Base-by-base conservation (phyloP, 768 basidiomycete genomes). In the Asterophora lycoperdoides region DNA sequence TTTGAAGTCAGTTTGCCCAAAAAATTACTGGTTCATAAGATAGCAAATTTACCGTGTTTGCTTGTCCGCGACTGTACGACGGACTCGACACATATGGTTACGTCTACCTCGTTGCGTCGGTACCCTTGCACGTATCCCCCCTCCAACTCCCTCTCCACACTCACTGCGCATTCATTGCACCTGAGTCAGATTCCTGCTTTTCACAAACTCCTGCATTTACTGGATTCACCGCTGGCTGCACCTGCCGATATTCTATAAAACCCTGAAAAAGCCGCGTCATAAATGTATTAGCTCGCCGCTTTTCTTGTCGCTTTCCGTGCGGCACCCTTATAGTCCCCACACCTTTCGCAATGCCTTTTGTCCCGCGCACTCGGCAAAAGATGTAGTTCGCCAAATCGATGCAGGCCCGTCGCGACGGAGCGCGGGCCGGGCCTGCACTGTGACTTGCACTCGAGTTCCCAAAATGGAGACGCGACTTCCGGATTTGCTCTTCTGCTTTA, bases 231-330 rank as follows among this genome's bases (percentile, higher is more conserved):
- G 96, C 19, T 76, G 77, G 69, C 74, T 95, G 47, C 96, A 99
- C 63, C 72, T 86, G 50, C 95, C 95, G 1, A 46, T 75, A 33
- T 57, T 96, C 49, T 99, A 99, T 76, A 98, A 95, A 65, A 70
- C 76, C 48, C 59, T 99, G 39, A 96, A 99, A 68, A 99, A 99
- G 67, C 93, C 95, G 1, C 96, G 98, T 65, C 96, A 99, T 78
- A 94, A 90, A 68, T 99, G 96, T 96, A 74, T 98, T 55, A 82
- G 93, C 95, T 66, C 48, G 93, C 81, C 28, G 4, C 26, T 35
- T 47, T 29, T 20, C 8, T 56, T 10, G 20, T 39, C 41, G 20
- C 34, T 8, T 23, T 36, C 29, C 26, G 23, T n/a, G 48, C 7
- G n/a, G 29, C 30, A n/a, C 34, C 42, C n/a, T n/a, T 15, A 1